A percentile compares a stretch with the other conserved stretches of the same genome.
Evolutionary conservation across 208 protist genomes (phyloP).

Genomic region (Trypanosoma caninum): DNA sequence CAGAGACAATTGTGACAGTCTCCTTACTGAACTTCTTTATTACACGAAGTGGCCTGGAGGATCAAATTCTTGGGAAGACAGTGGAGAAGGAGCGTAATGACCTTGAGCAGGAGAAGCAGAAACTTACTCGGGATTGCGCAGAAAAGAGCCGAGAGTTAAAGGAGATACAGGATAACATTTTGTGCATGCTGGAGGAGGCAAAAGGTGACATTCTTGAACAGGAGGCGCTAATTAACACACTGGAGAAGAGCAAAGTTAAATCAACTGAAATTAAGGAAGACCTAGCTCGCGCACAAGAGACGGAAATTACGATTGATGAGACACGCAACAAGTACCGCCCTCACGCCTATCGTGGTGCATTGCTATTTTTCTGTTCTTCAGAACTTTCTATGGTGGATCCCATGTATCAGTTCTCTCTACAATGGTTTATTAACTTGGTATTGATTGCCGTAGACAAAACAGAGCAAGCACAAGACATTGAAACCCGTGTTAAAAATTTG

Average conservation of each 20-base stretch:
- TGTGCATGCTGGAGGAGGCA: constrained; percentile 92
- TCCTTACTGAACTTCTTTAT: constrained; percentile 98
- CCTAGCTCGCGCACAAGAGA: constrained; percentile 91
- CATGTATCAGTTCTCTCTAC: constrained; percentile 98
- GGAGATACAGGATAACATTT: constrained; percentile 95
- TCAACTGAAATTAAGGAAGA: constrained; percentile 94
- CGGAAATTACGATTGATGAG: constrained; percentile 95
- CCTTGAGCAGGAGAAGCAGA: constrained; percentile 95
- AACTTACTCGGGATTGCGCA: constrained; percentile 92
- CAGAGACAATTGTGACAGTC: constrained; percentile 96
- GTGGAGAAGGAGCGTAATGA: constrained; percentile 97
- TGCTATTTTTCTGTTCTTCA: constrained; percentile 97
- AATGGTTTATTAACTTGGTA: constrained; percentile 98
- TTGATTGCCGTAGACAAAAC: constrained; percentile 82
- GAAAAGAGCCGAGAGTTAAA: constrained; percentile 95
- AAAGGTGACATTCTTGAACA: constrained; percentile 97
- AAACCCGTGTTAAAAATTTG: constrained; percentile 82
- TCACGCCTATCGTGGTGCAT: constrained; percentile 92
- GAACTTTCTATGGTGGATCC: constrained; percentile 93
- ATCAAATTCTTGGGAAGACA: constrained; percentile 96
- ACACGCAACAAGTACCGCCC: constrained; percentile 95
- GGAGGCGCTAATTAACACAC: constrained; percentile 95
- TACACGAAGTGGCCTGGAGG: constrained; percentile 94
- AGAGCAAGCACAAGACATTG: constrained; percentile 58
- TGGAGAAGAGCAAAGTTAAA: constrained; percentile 95